These are phyloP conservation scores for Taphrina pruni DNA, from an alignment of 1,139 yeast species.

Conservation along the genomic window DNA sequence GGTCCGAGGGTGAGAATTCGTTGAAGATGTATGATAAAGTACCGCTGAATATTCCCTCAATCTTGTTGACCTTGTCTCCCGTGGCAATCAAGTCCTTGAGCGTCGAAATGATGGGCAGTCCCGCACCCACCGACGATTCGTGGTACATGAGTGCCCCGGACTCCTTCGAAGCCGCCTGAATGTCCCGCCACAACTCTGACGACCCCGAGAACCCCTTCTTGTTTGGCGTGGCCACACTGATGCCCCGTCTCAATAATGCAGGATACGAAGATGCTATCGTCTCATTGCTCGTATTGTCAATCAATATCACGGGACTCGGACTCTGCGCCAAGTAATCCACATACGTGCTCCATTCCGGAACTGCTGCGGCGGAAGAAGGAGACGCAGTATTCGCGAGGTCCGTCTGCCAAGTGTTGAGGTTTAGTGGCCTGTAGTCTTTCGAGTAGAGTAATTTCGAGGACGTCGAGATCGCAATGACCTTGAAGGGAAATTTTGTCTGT, in stretches of 20 bases:
- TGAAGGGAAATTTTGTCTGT: conserved; percentile 60
- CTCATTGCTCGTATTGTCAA: conserved; percentile 91
- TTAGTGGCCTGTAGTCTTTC: conserved; percentile 71
- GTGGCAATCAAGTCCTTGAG: conserved; percentile 84
- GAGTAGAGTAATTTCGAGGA: conserved; percentile 71
- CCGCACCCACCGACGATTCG: conserved; percentile 99
- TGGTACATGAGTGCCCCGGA: conserved; percentile 86
- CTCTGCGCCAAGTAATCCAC: conserved; percentile 68
- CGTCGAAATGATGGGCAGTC: conserved; percentile 89
- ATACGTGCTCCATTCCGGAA: conserved; percentile 61
- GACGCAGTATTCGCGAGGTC: conserved; percentile 58
- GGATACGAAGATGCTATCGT: conserved; percentile 79
- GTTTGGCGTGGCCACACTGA: conserved; percentile 96
- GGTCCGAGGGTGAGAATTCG: conserved; percentile 71
- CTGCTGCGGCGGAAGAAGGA: conserved; percentile 46
- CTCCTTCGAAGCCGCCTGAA: conserved; percentile 60
- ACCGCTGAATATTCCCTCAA: conserved; percentile 97
- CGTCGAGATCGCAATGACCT: conserved; percentile 80
- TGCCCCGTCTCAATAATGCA: conserved; percentile 70
- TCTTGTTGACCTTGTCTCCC: conserved; percentile 87
- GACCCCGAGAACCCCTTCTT: conserved; percentile 95
- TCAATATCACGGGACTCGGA: conserved; percentile 75
- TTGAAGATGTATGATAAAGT: conserved; percentile 95
- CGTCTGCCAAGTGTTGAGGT: conserved; percentile 64
- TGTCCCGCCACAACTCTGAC: conserved; percentile 72